A percentile compares a stretch with the other conserved stretches of the same genome.
These are phyloP conservation scores for Sisymbrium irio DNA, from an alignment of 345 rosid species.

Conservation along the genomic window DNA sequence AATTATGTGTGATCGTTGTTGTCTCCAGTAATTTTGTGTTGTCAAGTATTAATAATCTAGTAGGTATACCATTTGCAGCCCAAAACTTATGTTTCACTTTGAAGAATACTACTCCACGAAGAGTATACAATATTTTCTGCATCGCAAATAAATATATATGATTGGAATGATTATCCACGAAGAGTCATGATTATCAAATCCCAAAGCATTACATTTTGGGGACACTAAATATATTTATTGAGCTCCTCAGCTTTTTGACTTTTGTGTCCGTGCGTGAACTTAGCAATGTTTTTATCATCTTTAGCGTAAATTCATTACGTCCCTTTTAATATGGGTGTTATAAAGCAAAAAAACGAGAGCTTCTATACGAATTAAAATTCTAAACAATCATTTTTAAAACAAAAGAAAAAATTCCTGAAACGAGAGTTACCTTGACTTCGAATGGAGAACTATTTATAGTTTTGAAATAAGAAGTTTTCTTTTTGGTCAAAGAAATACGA, in stretches of 20 bases:
- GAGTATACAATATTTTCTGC: too few species aligned
- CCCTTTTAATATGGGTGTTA: background rate
- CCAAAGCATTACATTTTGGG: slow-evolving; percentile 35
- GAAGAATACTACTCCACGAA: too few species aligned
- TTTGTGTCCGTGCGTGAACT: slow-evolving; percentile 36
- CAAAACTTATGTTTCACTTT: background rate
- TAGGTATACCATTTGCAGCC: background rate
- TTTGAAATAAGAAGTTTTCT: background rate
- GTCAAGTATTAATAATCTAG: background rate
- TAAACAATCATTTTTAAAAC: background rate
- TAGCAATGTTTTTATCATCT: slow-evolving; percentile 4
- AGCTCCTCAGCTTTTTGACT: slow-evolving; percentile 36
- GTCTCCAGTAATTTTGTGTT: background rate
- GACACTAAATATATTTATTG: slow-evolving; percentile 4
- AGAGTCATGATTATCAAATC: slow-evolving; percentile 34
- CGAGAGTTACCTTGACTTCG: background rate
- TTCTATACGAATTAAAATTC: background rate
- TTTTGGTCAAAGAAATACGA: too few species aligned
- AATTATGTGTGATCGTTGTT: background rate
- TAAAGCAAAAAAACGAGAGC: background rate
- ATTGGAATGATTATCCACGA: slow-evolving; percentile 27
- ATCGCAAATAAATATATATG: background rate
- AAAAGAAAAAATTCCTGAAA: background rate
- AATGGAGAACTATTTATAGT: background rate
- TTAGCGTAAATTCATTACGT: background rate